Evolutionary conservation across 257 asterid genomes (phyloP), one percentile per base, ranked within the genome.

Genomic region (Fraxinus pennsylvanica): DNA sequence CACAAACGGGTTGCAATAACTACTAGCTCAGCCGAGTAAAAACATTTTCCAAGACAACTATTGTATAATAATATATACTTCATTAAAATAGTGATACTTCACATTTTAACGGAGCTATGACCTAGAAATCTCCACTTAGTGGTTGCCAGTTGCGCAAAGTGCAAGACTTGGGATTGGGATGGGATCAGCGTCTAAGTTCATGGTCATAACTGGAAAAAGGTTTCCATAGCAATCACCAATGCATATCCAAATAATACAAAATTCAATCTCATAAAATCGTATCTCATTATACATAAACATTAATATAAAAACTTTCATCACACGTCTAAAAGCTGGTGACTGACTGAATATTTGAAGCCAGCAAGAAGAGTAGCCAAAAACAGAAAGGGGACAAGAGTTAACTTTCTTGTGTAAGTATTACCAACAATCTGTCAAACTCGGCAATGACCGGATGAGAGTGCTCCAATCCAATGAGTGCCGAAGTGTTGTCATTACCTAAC

Each of bases 401-500:
- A 77, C 73, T 57, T 61, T 25, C 81, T 50, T 72, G 74, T 25
- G 69, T 73, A 76, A 72, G 76, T 70, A 94, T 89, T 89, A 95
- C 99, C 97, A 95, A 79, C 76, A 93, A 86, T 77, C 96, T 86
- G 77, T 90, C 98, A 84, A 93, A 91, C 89, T 85, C 87, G 80
- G 91, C 83, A 87, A 71, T 87, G 79, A 80, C 87, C 27, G 88
- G 89, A 86, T 84, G 88, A 80, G 84, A 82, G 47, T 75, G 89
- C 43, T 85, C 91, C 90, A 90, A 80, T 79, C 83, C 86, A 77
- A 76, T 45, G 50, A 89, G 87, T 52, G 78, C 84, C 75, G 94
- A 84, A 79, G 86, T 77, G 79, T 82, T 82, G 32, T 79, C 86
- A 70, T 74, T 84, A 79, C 79, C 90, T 86, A 86, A 78, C 79